Evolutionary conservation across 169 alveolate genomes (phyloP).

Genomic region (Eimeria praecox): DNA sequence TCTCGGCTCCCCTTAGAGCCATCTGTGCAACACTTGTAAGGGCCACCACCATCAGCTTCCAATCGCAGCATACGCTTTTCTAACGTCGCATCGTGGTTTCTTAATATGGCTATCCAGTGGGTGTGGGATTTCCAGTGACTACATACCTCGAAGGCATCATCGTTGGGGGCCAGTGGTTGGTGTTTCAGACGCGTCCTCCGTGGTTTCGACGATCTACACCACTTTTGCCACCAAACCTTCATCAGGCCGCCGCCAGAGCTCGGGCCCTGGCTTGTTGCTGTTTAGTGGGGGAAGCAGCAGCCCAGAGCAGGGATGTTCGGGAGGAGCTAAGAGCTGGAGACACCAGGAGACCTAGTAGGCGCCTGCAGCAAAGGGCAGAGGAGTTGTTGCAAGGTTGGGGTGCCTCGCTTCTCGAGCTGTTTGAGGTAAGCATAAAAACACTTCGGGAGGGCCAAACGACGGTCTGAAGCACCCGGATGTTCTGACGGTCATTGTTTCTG

Average conservation of each 20-base stretch:
- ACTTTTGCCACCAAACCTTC: slow-evolving; percentile 50
- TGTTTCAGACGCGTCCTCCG: slow-evolving; percentile 36
- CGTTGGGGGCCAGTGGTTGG: neutral
- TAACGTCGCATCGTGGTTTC: neutral
- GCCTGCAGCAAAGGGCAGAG: slow-evolving; percentile 19
- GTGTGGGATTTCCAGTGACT: neutral
- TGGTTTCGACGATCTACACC: slow-evolving; percentile 13
- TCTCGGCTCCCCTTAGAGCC: slow-evolving; percentile 47
- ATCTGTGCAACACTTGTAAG: slow-evolving; percentile 36
- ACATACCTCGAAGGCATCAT: neutral
- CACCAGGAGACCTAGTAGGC: slow-evolving; percentile 48
- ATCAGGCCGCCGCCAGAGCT: slow-evolving; percentile 47
- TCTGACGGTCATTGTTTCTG: neutral
- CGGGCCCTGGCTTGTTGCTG: slow-evolving; percentile 65
- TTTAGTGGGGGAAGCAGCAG: slow-evolving; percentile 56
- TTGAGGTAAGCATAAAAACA: slow-evolving; percentile 25
- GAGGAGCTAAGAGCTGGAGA: slow-evolving; percentile 39
- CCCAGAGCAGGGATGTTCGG: slow-evolving; percentile 56
- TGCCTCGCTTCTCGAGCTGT: slow-evolving; percentile 49
- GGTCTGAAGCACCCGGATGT: neutral
- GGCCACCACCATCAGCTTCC: neutral
- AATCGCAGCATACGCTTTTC: neutral
- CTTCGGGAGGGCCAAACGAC: neutral
- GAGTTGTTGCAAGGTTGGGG: slow-evolving; percentile 58
- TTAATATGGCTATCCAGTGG: neutral